Percentiles rank a stretch among this genome's conserved stretches.
These are phyloP conservation scores for Thalassiosira mediterranea DNA, from an alignment of 352 stramenopile species.

Conservation along the genomic window DNA sequence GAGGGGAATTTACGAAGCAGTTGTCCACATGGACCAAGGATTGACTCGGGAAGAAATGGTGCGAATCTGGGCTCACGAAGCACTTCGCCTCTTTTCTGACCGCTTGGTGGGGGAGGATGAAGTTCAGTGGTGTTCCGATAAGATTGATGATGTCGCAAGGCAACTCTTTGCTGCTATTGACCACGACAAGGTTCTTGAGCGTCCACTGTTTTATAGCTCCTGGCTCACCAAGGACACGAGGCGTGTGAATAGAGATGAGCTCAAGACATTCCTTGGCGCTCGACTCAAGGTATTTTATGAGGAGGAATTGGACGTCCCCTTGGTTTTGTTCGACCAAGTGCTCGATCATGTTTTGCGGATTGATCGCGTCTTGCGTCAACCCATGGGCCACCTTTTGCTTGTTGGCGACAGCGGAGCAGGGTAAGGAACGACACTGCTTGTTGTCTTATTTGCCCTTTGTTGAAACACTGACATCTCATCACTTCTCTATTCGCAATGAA, in stretches of 20 bases:
- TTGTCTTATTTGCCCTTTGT: background rate
- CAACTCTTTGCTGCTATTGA: constrained; percentile 83
- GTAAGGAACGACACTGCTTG: constrained; percentile 23
- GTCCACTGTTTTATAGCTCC: constrained; percentile 96
- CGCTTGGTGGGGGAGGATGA: constrained; percentile 96
- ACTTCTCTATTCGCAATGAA: no score
- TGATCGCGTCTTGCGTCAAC: constrained; percentile 95
- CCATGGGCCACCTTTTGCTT: constrained; percentile 97
- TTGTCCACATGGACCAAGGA: constrained; percentile 94
- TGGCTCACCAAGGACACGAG: constrained; percentile 98
- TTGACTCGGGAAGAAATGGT: constrained; percentile 95
- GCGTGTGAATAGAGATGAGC: constrained; percentile 89
- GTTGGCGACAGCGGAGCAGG: constrained; percentile 98
- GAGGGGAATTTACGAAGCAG: constrained; percentile 97
- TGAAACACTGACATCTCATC: background rate
- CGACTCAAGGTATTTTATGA: constrained; percentile 99
- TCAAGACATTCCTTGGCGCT: constrained; percentile 96
- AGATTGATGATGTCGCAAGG: constrained; percentile 86
- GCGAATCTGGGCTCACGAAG: constrained; percentile 98
- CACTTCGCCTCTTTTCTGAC: constrained; percentile 98
- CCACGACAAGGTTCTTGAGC: constrained; percentile 85
- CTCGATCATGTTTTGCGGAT: constrained; percentile 98
- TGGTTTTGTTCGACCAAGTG: constrained; percentile 99
- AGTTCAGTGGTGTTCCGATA: constrained; percentile 93
- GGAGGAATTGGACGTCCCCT: constrained; percentile 98